Evolutionary conservation across 208 protist species (phyloP), one percentile per base, ranked within the genome.

Genomic region (Trypanosoma melophagium): DNA sequence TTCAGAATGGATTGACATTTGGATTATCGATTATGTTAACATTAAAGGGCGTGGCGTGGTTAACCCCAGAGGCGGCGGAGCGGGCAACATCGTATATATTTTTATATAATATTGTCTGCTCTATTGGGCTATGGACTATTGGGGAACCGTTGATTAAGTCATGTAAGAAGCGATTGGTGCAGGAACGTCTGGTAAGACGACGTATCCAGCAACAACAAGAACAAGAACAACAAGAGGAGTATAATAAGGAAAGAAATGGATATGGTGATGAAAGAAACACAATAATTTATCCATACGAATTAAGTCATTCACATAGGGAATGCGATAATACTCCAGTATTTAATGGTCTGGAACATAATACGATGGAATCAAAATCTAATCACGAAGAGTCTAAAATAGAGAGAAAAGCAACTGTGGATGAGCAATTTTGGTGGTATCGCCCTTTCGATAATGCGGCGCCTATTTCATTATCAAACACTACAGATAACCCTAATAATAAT

Each of bases 1-100:
- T 92, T 74, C 84, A 87, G 50, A 92, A 89, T 58, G 80, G 86
- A 1, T 62, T 94, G 13, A 83, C 83, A 19, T 89, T 92, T 58
- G 73, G 77, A 0, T 63, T 89, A 24, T 76, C 73, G 40, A 52
- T 92, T 16, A 13, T 90, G 28, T 50, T 89, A 9, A 84, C 84
- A 51, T 60, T 94, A 25, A 87, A 84, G 22, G 83, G 77, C n/a
- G 63, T 91, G n/a, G 38, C 57, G n/a, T 91, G 81, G 87, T 71
- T 86, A 51, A 77, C 56, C 35, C 51, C 9, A 5, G 24, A 56
- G 22, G 69, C 56, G 13, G 71, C 73, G 21, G 54, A 77, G 7
- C 65, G 79, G 17, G 83, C 72, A 42, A 58, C 81, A 63, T 74
- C 70, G 3, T 89, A 88, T 70, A 79, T 94, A 21, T 89, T 91